Evolutionary conservation across 495 filamentous ascomycete species (phyloP).

Genomic region (Bacidia rubella): DNA sequence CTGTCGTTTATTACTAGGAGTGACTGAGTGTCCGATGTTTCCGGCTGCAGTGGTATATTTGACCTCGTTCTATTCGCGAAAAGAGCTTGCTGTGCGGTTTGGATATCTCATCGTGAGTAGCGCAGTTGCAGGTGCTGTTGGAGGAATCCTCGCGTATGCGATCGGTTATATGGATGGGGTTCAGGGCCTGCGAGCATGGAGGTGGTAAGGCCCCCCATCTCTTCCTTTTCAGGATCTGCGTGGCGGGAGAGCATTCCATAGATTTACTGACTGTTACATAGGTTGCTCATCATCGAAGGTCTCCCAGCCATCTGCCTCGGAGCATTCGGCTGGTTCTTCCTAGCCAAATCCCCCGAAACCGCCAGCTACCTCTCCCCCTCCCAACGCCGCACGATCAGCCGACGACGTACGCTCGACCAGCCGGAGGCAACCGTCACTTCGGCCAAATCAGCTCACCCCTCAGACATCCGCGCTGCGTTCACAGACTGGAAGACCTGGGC

Average conservation of each 20-base stretch:
- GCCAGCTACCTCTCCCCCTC: slow-evolving; percentile 25
- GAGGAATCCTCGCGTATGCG: slow-evolving; percentile 33
- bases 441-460: slow-evolving; percentile 29
- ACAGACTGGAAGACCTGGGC: slow-evolving; percentile 51
- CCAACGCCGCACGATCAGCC: slow-evolving; percentile 31
- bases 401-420: slow-evolving; percentile 36
- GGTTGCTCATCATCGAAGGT: slow-evolving; percentile 42
- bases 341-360: slow-evolving; percentile 40
- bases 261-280: no score
- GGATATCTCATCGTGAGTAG: slow-evolving; percentile 31
- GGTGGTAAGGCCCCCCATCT: no score
- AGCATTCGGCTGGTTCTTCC: slow-evolving; percentile 38
- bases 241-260: no score
- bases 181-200: slow-evolving; percentile 30
- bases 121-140: slow-evolving; percentile 31
- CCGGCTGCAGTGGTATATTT: slow-evolving; percentile 46
- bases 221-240: no score
- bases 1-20: slow-evolving; percentile 48
- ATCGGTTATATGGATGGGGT: slow-evolving; percentile 32
- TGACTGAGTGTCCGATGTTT: slow-evolving; percentile 55
- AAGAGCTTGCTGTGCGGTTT: slow-evolving; percentile 32
- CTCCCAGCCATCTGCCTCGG: slow-evolving; percentile 36
- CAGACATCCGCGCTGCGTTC: slow-evolving; percentile 35
- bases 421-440: slow-evolving; percentile 33
- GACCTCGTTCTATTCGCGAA: slow-evolving; percentile 36